Conservation (phyloP, 106 monocot species). For the Acanthochlamys bracteata region DNA sequence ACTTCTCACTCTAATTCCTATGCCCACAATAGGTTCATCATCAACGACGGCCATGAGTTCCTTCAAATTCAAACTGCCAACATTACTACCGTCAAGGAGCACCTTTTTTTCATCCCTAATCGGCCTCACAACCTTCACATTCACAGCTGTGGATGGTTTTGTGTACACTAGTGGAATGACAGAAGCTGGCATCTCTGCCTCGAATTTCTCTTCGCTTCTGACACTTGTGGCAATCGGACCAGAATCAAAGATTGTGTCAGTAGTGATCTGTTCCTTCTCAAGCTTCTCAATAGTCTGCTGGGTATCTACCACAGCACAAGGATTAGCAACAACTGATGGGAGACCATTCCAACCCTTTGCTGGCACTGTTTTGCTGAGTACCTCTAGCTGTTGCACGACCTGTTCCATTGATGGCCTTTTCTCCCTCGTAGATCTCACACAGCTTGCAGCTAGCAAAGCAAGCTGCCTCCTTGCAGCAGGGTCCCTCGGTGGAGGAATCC, state of each 20-base stretch:
- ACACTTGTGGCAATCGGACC: neutral
- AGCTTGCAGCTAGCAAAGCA: conserved; percentile 57
- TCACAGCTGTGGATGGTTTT: conserved; percentile 10
- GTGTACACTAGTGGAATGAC: neutral
- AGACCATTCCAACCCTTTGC: conserved; percentile 53
- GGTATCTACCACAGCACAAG: conserved; percentile 59
- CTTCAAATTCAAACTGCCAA: conserved; percentile 38
- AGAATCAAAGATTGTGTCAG: neutral
- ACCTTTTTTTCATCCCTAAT: conserved; percentile 20
- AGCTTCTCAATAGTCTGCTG: conserved; percentile 15
- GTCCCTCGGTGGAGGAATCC: conserved; percentile 53
- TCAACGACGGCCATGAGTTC: conserved; percentile 33
- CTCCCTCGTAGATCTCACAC: conserved; percentile 51
- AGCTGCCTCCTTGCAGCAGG: conserved; percentile 40
- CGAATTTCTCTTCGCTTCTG: conserved; percentile 2
- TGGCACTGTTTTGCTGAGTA: conserved; percentile 28
- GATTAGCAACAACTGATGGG: conserved; percentile 33
- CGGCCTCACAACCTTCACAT: conserved; percentile 22
- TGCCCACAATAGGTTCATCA: conserved; percentile 7
- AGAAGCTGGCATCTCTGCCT: neutral
- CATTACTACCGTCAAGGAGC: conserved; percentile 16
- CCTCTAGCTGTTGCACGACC: conserved; percentile 60
- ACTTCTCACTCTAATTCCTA: neutral
- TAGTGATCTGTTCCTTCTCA: neutral
- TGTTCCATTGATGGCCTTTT: conserved; percentile 75